phyloP scores from a whole-genome alignment of 2,329 filamentous ascomycete species.

The Clarireedia monteithiana region DNA sequence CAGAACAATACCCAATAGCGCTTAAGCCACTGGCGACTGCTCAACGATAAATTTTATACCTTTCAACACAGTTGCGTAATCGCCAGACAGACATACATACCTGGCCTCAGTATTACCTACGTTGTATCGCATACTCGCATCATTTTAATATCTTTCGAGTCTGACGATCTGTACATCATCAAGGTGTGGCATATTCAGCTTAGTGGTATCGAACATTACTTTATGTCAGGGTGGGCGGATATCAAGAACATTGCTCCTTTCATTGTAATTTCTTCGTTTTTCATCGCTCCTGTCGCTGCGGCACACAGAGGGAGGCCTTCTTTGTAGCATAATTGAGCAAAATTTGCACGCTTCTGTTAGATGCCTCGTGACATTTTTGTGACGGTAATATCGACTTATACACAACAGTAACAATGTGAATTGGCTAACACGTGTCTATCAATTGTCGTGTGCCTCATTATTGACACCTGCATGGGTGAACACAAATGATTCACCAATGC shows the following conservation, averaged over 20 bases:
- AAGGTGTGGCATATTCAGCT: slow-evolving; percentile 23
- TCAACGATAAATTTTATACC: slow-evolving; percentile 15
- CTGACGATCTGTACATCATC: slow-evolving; percentile 23
- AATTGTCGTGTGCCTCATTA: too few species aligned
- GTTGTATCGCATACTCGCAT: slow-evolving; percentile 20
- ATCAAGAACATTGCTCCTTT: slow-evolving; percentile 23
- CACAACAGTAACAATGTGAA: too few species aligned
- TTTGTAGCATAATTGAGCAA: slow-evolving; percentile 22
- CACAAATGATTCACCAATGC: neutral
- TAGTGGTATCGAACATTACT: slow-evolving; percentile 23
- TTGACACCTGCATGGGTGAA: neutral
- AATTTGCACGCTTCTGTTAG: neutral
- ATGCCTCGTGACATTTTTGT: too few species aligned
- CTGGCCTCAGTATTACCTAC: slow-evolving; percentile 21
- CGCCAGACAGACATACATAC: slow-evolving; percentile 24
- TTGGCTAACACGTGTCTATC: too few species aligned
- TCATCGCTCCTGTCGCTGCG: slow-evolving; percentile 21
- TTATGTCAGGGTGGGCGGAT: slow-evolving; percentile 25
- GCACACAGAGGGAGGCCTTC: slow-evolving; percentile 16
- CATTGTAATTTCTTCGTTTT: slow-evolving; percentile 23
- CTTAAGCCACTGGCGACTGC: slow-evolving; percentile 19
- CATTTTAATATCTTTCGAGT: slow-evolving; percentile 25
- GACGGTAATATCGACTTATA: too few species aligned
- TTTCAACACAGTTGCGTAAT: slow-evolving; percentile 21
- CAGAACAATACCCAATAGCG: slow-evolving; percentile 11